phyloP scores from a whole-genome alignment of 2,329 filamentous ascomycete species.

The Penicillium decumbens region DNA sequence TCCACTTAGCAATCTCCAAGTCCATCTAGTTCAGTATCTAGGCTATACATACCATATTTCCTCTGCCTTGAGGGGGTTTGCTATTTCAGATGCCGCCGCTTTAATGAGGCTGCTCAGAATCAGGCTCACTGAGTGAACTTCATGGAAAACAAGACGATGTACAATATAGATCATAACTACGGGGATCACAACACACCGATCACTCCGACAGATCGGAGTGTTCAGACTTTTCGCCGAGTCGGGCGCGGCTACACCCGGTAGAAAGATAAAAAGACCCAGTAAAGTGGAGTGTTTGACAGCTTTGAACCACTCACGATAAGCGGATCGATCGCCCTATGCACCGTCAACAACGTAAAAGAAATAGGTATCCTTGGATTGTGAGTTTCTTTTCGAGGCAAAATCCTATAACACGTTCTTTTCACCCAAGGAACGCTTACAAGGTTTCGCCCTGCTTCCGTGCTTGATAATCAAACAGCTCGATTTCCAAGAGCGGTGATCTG shows the following conservation, averaged over 20 bases:
- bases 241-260: conserved; percentile 9
- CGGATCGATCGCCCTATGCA: conserved; percentile 19
- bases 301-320: conserved; percentile 15
- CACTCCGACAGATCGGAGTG: conserved; percentile 19
- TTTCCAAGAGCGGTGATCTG: conserved; percentile 16
- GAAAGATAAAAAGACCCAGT: conserved; percentile 1
- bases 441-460: conserved; percentile 6
- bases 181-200: conserved; percentile 10
- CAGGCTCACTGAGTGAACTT: too few relatives aligned
- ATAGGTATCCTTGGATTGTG: conserved; percentile 7
- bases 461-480: conserved; percentile 13
- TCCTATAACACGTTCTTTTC: conserved; percentile 1
- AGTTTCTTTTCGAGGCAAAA: conserved; percentile 5
- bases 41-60: too few relatives aligned
- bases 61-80: too few relatives aligned
- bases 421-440: not conserved
- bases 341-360: conserved; percentile 29
- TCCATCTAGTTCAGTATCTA: too few relatives aligned
- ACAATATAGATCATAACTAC: too few relatives aligned
- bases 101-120: too few relatives aligned
- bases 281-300: conserved; percentile 14
- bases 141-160: too few relatives aligned
- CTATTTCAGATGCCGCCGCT: too few relatives aligned
- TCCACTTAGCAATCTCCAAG: too few relatives aligned
- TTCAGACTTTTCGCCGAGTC: conserved; percentile 17